Base-by-base conservation (phyloP, 139 green algal species). In the Volvox reticuliferus region DNA sequence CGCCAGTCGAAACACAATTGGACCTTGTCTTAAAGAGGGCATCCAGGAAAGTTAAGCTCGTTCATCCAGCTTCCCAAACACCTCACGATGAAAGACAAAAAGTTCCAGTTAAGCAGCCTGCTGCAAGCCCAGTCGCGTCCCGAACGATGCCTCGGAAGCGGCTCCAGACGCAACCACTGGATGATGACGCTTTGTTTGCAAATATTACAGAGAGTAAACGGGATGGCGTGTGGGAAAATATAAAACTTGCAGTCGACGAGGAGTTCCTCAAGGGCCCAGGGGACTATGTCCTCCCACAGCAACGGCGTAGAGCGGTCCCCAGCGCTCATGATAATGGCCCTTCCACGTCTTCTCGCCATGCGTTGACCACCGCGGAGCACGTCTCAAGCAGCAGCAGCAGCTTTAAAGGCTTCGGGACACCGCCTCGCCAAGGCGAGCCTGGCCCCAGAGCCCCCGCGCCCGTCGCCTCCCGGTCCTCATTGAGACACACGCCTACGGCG, bases 331-430 rank as follows among this genome's bases (percentile, higher is more conserved):
- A 81, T 14, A 18, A 50, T 12, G 68, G 16, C 28, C 2, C 36
- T 18, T 6, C 55, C 1, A 2, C 55, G 67, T 35, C 32, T 0
- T 65, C 9, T 9, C 44, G 44, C 9, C 44, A 9, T 55, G 44
- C 5, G 44, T 9, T 55, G 44, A 9, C 44, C 69, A 28, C 0
- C 21, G 6, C 1, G 9, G 55, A 86, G 24, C 83, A 36, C 0
- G 83, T 88, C 16, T 36, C 36, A 2, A 81, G 36, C 83, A 79
- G n/a, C 21, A 79, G n/a, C 21, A 80, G 67, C 2, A 65, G 83
- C 24, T 88, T 80, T 28, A 77, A 63, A 22, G 83, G 83, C 83
- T 88, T 88, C 35, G 83, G 83, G 24, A 6, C 18, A 68, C 63
- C 82, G 22, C 79, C n/a, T 17, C 37, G 22, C 13, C 78, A 16